A percentile compares a stretch with the other conserved stretches of the same genome.
These are phyloP conservation scores for Colletotrichum chrysophilum DNA, from an alignment of 2,329 filamentous ascomycete species.

Conservation along the genomic window DNA sequence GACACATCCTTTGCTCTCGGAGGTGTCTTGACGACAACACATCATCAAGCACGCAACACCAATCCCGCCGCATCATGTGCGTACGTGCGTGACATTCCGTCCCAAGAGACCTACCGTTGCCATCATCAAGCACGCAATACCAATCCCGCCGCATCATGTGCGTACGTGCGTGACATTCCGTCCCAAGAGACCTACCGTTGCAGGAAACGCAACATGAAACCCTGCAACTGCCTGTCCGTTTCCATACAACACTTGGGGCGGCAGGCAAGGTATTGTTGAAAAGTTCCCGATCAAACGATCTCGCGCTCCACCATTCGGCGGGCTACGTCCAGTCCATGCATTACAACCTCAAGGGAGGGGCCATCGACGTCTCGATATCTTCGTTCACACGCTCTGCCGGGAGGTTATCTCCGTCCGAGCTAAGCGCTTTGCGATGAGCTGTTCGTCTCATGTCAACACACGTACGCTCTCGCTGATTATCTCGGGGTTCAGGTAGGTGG, in stretches of 20 bases:
- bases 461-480: background rate
- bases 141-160: background rate
- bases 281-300: background rate
- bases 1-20: background rate
- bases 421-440: constrained; percentile 15
- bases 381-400: background rate
- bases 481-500: background rate
- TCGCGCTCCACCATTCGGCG: background rate
- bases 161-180: background rate
- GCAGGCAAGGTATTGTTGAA: background rate
- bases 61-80: background rate
- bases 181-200: background rate
- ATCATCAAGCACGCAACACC: background rate
- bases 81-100: background rate
- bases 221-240: background rate
- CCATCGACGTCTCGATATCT: background rate
- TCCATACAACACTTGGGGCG: background rate
- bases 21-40: background rate
- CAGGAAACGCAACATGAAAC: background rate
- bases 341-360: background rate
- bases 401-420: background rate
- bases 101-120: background rate
- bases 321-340: background rate
- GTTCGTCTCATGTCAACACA: background rate
- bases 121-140: background rate